Conservation (phyloP, 2,329 filamentous ascomycete species). For the Pseudogymnoascus sp. region DNA sequence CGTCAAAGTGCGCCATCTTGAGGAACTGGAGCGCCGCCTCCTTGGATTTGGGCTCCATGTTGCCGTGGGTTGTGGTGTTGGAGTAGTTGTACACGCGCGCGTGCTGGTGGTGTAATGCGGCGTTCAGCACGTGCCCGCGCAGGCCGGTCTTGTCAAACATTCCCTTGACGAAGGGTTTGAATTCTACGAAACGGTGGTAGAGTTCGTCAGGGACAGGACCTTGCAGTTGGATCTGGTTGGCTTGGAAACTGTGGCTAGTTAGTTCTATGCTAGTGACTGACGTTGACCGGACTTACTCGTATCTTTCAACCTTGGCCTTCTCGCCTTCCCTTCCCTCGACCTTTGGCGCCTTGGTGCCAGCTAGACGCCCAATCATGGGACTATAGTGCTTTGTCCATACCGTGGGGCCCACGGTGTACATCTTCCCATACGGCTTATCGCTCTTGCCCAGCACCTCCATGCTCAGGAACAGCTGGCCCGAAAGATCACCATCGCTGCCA, state of each 20-base stretch:
- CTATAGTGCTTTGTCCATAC: constrained; percentile 78
- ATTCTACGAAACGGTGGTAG: constrained; percentile 91
- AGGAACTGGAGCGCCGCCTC: constrained; percentile 75
- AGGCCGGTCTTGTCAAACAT: constrained; percentile 79
- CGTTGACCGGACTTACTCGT: constrained; percentile 52
- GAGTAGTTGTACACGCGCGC: constrained; percentile 84
- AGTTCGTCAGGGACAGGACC: constrained; percentile 74
- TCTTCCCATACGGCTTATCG: constrained; percentile 56
- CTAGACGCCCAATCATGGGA: constrained; percentile 76
- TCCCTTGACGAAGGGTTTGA: constrained; percentile 77
- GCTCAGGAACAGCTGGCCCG: constrained; percentile 63
- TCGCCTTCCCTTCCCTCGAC: constrained; percentile 42
- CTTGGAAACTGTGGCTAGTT: constrained; percentile 63
- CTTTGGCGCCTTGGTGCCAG: constrained; percentile 61
- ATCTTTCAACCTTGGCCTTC: constrained; percentile 57
- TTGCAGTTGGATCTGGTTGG: constrained; percentile 79
- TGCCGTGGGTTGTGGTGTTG: constrained; percentile 63
- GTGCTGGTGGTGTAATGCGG: constrained; percentile 85
- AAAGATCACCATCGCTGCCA: constrained; percentile 55
- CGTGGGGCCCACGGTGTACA: constrained; percentile 74
- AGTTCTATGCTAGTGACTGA: constrained; percentile 5
- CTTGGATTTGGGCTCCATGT: constrained; percentile 56
- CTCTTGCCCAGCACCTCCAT: constrained; percentile 73
- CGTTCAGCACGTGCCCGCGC: constrained; percentile 72
- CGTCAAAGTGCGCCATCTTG: constrained; percentile 76